phyloP scores from a whole-genome alignment of 305 asterid species.

The Stenogyne calaminthoides region DNA sequence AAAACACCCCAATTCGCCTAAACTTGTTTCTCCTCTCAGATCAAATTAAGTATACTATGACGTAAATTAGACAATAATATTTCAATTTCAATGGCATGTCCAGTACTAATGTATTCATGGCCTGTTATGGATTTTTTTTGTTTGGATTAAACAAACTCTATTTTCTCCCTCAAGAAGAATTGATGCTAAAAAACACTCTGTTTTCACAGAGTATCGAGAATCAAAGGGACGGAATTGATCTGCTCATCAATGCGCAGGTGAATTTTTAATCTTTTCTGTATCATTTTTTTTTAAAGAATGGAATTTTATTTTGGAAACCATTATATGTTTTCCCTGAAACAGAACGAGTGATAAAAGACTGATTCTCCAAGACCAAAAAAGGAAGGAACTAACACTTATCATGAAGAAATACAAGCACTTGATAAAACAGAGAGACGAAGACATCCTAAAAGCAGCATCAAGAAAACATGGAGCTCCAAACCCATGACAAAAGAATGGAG shows the following conservation, averaged over 20 bases:
- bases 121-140: conserved; percentile 43
- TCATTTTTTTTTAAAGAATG: neutral
- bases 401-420: conserved; percentile 46
- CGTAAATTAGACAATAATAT: too few relatives aligned
- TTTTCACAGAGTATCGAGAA: conserved; percentile 28
- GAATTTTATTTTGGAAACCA: neutral
- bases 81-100: conserved; percentile 51
- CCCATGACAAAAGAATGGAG: conserved; percentile 38
- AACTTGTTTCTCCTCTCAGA: too few relatives aligned
- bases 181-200: conserved; percentile 28
- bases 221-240: conserved; percentile 55
- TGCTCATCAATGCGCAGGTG: conserved; percentile 56
- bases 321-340: neutral
- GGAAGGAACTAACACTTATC: conserved; percentile 34
- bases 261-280: neutral
- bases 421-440: conserved; percentile 54
- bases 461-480: conserved; percentile 52
- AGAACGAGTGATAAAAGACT: conserved; percentile 64
- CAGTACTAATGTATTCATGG: conserved; percentile 51
- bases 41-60: too few relatives aligned
- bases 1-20: too few relatives aligned
- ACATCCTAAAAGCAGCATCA: conserved; percentile 40
- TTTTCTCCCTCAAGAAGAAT: conserved; percentile 26
- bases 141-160: conserved; percentile 40
- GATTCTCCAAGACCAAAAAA: conserved; percentile 54